A percentile compares a stretch with the other conserved stretches of the same genome.
Evolutionary conservation across 352 stramenopile species (phyloP).

Genomic region (Globisporangium orthogonon): DNA sequence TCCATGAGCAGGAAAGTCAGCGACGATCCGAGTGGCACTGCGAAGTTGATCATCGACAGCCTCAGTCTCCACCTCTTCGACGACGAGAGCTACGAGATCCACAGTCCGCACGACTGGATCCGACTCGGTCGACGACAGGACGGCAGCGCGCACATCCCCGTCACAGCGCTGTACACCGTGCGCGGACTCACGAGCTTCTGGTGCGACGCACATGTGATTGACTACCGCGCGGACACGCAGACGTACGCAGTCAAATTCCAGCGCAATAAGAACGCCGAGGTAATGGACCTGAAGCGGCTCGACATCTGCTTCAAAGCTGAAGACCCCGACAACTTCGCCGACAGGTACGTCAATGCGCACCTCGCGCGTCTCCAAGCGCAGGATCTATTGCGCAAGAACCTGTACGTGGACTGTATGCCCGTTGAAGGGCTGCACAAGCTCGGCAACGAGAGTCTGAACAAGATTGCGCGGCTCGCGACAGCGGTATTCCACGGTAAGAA

Average conservation of each 20-base stretch:
- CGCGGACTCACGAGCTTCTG: conserved; percentile 54
- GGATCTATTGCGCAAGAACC: conserved; percentile 59
- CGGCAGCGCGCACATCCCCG: conserved; percentile 57
- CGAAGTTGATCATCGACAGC: conserved; percentile 46
- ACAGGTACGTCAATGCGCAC: conserved; percentile 65
- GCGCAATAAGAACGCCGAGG: conserved; percentile 54
- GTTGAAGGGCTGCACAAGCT: conserved; percentile 79
- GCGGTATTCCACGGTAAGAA: conserved; percentile 63
- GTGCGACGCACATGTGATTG: conserved; percentile 53
- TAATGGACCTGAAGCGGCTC: conserved; percentile 38
- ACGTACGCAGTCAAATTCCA: conserved; percentile 60
- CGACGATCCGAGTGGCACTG: conserved; percentile 38
- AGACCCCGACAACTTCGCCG: conserved; percentile 68
- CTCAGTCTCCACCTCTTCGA: conserved; percentile 71
- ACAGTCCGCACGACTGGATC: conserved; percentile 61
- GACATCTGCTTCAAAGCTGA: conserved; percentile 84
- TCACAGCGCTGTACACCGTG: conserved; percentile 59
- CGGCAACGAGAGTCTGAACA: conserved; percentile 68
- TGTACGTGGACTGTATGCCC: conserved; percentile 87
- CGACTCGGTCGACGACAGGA: conserved; percentile 36
- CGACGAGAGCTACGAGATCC: conserved; percentile 76
- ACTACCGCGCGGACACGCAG: conserved; percentile 31
- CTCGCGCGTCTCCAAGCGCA: conserved; percentile 50
- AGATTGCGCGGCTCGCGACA: conserved; percentile 66
- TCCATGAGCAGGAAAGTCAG: conserved; percentile 29